These are phyloP conservation scores for Pyrenochaeta sp. DNA, from an alignment of 2,329 filamentous ascomycete species.

Conservation along the genomic window DNA sequence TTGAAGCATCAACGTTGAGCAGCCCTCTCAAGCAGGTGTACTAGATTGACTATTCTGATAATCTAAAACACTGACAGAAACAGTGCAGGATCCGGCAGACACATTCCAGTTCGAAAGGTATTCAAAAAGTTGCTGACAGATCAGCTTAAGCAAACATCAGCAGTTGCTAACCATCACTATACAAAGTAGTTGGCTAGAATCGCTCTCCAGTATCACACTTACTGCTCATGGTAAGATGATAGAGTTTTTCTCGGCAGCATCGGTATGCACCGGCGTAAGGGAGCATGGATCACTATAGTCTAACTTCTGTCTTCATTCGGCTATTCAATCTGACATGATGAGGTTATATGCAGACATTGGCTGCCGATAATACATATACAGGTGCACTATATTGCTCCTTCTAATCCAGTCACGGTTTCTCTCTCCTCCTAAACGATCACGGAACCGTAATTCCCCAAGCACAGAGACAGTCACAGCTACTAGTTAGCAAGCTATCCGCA, in stretches of 20 bases:
- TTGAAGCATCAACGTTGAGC: not conserved
- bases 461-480: not conserved
- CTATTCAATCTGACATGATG: not conserved
- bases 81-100: constrained; percentile 1
- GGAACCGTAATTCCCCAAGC: not conserved
- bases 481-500: not conserved
- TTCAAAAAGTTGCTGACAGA: not conserved
- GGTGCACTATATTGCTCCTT: not conserved
- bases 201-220: not conserved
- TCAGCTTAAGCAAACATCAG: not conserved
- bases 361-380: not conserved
- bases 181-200: not conserved
- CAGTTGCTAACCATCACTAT: not conserved
- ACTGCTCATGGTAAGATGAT: not conserved
- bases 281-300: not conserved
- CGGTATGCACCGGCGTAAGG: not conserved
- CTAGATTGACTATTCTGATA: not conserved
- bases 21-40: not conserved
- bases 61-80: not conserved
- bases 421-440: not conserved
- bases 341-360: not conserved
- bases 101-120: not conserved
- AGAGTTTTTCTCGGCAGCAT: not conserved
- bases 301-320: not conserved
- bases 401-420: not conserved